phyloP scores from a whole-genome alignment of 441 rosid genomes.

The Corymbia citriodora region DNA sequence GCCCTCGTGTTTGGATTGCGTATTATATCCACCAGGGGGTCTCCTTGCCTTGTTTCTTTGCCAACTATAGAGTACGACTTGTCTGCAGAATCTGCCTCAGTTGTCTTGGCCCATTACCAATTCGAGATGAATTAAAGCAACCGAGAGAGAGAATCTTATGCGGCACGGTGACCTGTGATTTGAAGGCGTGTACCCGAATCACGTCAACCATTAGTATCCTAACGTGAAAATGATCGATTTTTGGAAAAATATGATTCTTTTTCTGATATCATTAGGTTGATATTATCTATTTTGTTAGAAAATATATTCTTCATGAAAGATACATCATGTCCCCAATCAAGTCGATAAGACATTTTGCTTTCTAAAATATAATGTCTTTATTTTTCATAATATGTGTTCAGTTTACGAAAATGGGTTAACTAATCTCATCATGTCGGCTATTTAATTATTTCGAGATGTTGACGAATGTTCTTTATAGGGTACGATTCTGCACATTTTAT shows the following conservation, averaged over 20 bases:
- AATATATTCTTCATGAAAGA: no score
- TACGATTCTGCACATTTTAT: neutral
- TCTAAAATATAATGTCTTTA: neutral
- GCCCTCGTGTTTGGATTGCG: neutral
- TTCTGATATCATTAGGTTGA: neutral
- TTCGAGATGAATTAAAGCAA: neutral
- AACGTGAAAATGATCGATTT: rapidly evolving
- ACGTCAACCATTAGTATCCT: neutral
- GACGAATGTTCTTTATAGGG: neutral
- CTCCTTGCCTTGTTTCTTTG: neutral
- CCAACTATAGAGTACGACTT: neutral
- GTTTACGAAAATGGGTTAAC: neutral
- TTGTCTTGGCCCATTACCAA: neutral
- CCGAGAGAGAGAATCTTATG: neutral
- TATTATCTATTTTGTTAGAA: neutral
- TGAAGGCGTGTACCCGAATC: neutral
- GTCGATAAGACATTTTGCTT: neutral
- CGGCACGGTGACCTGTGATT: neutral
- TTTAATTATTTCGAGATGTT: neutral
- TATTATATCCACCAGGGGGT: neutral
- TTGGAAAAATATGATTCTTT: rapidly evolving
- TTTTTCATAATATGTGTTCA: neutral
- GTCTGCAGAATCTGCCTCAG: neutral
- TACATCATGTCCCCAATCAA: neutral
- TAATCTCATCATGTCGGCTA: rapidly evolving